Conservation (phyloP, 2,329 filamentous ascomycete genomes). For the Byssochlamys sp. region DNA sequence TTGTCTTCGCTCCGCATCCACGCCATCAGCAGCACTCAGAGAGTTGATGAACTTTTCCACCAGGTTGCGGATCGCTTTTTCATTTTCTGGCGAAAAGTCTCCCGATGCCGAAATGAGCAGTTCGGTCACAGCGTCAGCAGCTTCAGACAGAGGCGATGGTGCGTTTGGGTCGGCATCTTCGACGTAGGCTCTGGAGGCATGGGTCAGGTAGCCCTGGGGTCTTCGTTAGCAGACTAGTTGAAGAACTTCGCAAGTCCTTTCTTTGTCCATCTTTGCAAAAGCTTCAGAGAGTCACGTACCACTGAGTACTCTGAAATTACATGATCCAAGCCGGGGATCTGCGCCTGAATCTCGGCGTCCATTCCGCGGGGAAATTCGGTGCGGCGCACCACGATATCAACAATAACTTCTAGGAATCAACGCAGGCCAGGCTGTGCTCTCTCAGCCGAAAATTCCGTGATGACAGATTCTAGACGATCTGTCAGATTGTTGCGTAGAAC, state of each 20-base stretch:
- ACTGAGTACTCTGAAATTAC: conserved; percentile 85
- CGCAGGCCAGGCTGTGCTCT: neutral
- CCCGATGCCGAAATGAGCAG: conserved; percentile 89
- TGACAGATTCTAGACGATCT: neutral
- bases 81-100: conserved; percentile 59
- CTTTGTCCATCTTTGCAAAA: neutral
- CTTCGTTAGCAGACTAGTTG: conserved; percentile 1
- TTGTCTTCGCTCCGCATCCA: conserved; percentile 56
- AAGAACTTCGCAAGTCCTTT: neutral
- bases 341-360: conserved; percentile 77
- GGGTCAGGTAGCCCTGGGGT: conserved; percentile 68
- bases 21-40: conserved; percentile 63
- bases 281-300: conserved; percentile 22
- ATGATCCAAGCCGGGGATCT: conserved; percentile 78
- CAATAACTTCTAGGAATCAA: neutral
- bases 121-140: conserved; percentile 73
- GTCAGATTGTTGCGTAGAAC: neutral
- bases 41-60: conserved; percentile 83
- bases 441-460: neutral
- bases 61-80: conserved; percentile 68
- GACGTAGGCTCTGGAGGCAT: conserved; percentile 76
- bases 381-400: neutral
- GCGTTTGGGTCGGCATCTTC: conserved; percentile 60
- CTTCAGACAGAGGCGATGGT: conserved; percentile 72
- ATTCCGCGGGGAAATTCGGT: conserved; percentile 39